Conservation (phyloP, 2,329 filamentous ascomycete species). For the Aspergillus bombycis region DNA sequence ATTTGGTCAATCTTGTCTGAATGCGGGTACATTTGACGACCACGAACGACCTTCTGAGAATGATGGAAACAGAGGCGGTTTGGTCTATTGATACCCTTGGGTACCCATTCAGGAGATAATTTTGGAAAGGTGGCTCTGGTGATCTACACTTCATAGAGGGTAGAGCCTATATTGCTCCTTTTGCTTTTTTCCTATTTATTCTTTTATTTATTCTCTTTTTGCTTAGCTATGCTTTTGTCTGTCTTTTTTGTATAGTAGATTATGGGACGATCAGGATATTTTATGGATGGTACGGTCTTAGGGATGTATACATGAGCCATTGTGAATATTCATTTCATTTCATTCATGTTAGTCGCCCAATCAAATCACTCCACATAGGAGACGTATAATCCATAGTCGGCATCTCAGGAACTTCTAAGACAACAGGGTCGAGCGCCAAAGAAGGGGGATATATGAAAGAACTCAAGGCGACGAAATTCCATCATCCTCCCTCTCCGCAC, state of each 20-base stretch:
- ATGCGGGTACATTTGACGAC: neutral
- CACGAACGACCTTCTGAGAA: neutral
- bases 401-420: neutral
- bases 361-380: neutral
- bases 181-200: neutral
- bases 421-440: neutral
- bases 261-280: conserved; percentile 3
- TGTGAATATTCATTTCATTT: conserved; percentile 5
- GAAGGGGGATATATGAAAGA: neutral
- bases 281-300: conserved; percentile 10
- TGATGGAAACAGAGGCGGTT: neutral
- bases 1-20: neutral
- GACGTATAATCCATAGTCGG: neutral
- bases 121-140: conserved; percentile 1
- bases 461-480: conserved; percentile 11
- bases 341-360: neutral
- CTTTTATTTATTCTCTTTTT: conserved; percentile 6
- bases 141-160: conserved; percentile 1
- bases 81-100: conserved; percentile 15
- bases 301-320: conserved; percentile 8
- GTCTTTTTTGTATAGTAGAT: conserved; percentile 14
- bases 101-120: conserved; percentile 6
- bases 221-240: conserved; percentile 1
- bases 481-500: conserved; percentile 20
- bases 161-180: conserved; percentile 1